Base-by-base conservation (phyloP, 179 eudicot species). In the Spergularia azorica region DNA sequence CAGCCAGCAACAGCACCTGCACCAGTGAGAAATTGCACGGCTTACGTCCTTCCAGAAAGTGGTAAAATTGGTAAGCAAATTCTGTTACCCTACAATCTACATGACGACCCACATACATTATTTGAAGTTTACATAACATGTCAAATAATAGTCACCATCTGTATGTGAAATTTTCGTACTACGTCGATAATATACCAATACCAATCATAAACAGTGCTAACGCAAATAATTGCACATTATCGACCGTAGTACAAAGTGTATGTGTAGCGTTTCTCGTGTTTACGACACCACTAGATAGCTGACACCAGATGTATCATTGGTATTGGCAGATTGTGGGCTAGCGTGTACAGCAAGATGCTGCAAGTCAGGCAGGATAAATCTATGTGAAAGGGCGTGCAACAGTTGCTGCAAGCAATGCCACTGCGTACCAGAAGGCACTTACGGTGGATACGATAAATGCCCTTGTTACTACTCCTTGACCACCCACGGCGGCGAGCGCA, bases 401-500 rank as follows among this genome's bases (percentile, higher is more conserved):
- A 80, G 75, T 62, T 84, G 87, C 69, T 84, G 87, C 14, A 43
- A 16, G 21, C 39, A 61, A 0, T 83, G 86, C 84, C 59, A 71
- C 41, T 83, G 86, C 50, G 79, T 83, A 1, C 86, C 86, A 32
- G 82, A 84, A 2, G 84, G 84, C 54, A 83, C 86, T 18, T 74
- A 62, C 8, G 86, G 84, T n/a, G 80, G 80, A 79, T 83, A 83
- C 58, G 79, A 80, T 0, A 61, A 57, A 1, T 83, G 86, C 51
- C 82, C 67, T 9, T 83, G 86, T 71, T 83, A 83, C 75, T 84
- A 79, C 9, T 3, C 20, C 60, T 16, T 77, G 71, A 80, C 84
- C 62, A 83, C 86, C 68, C 79, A 63, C 9, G 77, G 73, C 74
- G 68, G 72, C 76, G 36, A 14, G 52, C 81, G 5, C 79, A 83